Percentiles rank a stretch among this genome's conserved stretches.
Conservation (phyloP, 257 asterid species). For the Forsythia suspensa region DNA sequence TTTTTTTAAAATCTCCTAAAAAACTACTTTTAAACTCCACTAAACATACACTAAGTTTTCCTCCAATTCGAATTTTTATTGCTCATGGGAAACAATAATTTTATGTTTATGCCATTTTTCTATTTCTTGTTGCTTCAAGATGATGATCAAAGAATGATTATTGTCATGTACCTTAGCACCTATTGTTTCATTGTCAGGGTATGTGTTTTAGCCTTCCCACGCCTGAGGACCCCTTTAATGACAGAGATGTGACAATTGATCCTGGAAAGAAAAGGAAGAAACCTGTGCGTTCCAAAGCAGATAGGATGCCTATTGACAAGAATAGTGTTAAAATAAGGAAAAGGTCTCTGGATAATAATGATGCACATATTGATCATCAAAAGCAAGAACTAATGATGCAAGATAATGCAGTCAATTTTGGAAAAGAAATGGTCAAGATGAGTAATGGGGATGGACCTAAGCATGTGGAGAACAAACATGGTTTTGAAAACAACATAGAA, state of each 20-base stretch:
- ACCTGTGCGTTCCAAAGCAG: conserved; percentile 26
- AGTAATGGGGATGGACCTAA: conserved; percentile 24
- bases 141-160: not conserved
- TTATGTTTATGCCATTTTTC: not conserved
- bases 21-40: too few species aligned
- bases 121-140: not conserved
- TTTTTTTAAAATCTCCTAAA: too few species aligned
- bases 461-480: conserved; percentile 23
- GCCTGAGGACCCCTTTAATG: conserved; percentile 81
- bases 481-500: conserved; percentile 25
- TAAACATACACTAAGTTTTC: not conserved
- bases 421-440: conserved; percentile 29
- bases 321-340: conserved; percentile 21
- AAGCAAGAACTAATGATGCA: conserved; percentile 25
- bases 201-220: conserved; percentile 96
- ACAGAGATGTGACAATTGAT: conserved; percentile 44
- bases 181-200: conserved; percentile 49
- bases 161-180: not conserved
- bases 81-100: not conserved
- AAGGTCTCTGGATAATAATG: not conserved
- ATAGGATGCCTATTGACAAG: conserved; percentile 31
- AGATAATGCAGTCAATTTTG: conserved; percentile 32
- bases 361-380: not conserved
- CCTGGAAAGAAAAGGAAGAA: conserved; percentile 41
- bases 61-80: not conserved